A percentile compares a stretch with the other conserved stretches of the same genome.
Conservation (phyloP, 2,329 filamentous ascomycete species). For the Cordyceps fumosorosea region DNA sequence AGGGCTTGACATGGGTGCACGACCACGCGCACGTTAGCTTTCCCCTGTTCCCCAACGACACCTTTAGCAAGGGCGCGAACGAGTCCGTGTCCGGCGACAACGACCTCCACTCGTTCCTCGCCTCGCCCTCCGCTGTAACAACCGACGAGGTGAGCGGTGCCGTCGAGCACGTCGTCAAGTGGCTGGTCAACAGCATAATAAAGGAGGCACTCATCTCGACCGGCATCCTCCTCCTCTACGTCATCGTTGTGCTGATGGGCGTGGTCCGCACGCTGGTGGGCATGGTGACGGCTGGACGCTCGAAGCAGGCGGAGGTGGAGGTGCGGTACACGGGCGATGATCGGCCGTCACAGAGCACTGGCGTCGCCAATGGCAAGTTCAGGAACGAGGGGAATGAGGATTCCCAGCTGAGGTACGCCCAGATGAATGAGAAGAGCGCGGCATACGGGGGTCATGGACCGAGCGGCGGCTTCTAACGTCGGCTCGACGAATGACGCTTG, state of each 20-base stretch:
- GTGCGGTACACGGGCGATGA: conserved; percentile 29
- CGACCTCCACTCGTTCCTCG: conserved; percentile 63
- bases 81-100: conserved; percentile 52
- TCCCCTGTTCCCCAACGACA: conserved; percentile 69
- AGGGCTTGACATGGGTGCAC: conserved; percentile 87
- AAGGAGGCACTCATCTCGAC: conserved; percentile 76
- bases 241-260: conserved; percentile 70
- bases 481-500: not conserved
- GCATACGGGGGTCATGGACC: conserved; percentile 29
- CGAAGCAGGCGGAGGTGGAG: conserved; percentile 51
- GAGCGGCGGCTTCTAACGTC: not conserved
- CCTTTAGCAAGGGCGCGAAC: conserved; percentile 74
- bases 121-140: conserved; percentile 65
- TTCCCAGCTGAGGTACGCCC: conserved; percentile 21
- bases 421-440: conserved; percentile 27
- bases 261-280: conserved; percentile 58
- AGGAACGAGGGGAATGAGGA: conserved; percentile 23
- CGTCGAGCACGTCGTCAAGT: conserved; percentile 61
- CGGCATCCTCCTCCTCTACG: conserved; percentile 67
- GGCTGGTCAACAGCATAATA: conserved; percentile 60
- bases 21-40: conserved; percentile 80
- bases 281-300: conserved; percentile 47
- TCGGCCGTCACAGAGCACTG: conserved; percentile 19
- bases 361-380: conserved; percentile 17
- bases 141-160: conserved; percentile 77